These are phyloP conservation scores for Lentinula boryana DNA, from an alignment of 768 basidiomycete species.

Conservation along the genomic window DNA sequence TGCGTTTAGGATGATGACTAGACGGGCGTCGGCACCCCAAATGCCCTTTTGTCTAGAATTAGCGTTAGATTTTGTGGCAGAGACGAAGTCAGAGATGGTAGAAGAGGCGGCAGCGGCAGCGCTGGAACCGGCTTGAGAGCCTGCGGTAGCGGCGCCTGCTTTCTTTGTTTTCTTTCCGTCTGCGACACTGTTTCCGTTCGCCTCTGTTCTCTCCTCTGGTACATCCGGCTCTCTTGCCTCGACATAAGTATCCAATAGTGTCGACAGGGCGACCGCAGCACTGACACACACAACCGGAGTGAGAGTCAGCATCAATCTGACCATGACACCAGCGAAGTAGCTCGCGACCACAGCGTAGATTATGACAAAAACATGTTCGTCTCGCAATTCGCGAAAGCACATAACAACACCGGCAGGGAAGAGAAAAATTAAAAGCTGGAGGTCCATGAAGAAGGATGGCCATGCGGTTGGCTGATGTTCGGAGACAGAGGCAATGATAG, in stretches of 20 bases:
- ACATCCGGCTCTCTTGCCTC: constrained; percentile 69
- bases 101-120: constrained; percentile 22
- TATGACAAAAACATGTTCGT: constrained; percentile 98
- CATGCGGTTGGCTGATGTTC: constrained; percentile 99
- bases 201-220: constrained; percentile 14
- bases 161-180: constrained; percentile 53
- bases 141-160: constrained; percentile 32
- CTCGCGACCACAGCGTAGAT: constrained; percentile 94
- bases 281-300: constrained; percentile 96
- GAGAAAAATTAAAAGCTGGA: constrained; percentile 94
- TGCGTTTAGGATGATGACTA: constrained; percentile 69
- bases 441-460: constrained; percentile 99
- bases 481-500: constrained; percentile 97
- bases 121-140: constrained; percentile 14
- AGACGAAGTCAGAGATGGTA: constrained; percentile 34
- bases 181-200: constrained; percentile 19
- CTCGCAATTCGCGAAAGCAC: constrained; percentile 90
- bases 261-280: constrained; percentile 86
- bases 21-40: constrained; percentile 80
- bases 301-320: constrained; percentile 94
- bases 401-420: constrained; percentile 96
- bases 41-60: constrained; percentile 48
- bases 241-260: constrained; percentile 84
- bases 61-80: constrained; percentile 33
- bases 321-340: constrained; percentile 99